These are phyloP conservation scores for Withania somnifera DNA, from an alignment of 305 asterid species.

Conservation along the genomic window DNA sequence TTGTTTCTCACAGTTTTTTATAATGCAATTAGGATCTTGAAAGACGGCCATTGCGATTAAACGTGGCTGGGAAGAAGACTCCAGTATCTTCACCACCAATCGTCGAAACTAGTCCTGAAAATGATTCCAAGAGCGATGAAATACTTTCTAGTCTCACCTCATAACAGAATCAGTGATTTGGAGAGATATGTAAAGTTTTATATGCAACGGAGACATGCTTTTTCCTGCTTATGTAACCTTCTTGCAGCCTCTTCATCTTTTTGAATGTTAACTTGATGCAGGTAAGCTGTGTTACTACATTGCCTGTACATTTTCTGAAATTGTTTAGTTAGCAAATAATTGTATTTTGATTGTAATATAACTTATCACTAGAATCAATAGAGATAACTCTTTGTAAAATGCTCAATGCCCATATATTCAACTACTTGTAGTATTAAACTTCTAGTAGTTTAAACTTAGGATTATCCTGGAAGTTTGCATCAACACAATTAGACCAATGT, in stretches of 20 bases:
- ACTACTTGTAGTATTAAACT: not conserved
- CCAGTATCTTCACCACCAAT: constrained; percentile 22
- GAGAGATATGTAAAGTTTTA: not conserved
- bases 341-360: not conserved
- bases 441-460: not conserved
- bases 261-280: not conserved
- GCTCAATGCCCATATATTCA: not conserved
- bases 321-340: not conserved
- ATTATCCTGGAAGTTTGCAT: not conserved
- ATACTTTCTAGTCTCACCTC: constrained; percentile 21
- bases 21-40: constrained; percentile 49
- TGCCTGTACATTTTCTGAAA: not conserved
- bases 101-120: constrained; percentile 14
- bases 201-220: not conserved
- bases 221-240: not conserved
- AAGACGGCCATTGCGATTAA: constrained; percentile 69
- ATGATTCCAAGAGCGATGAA: constrained; percentile 23
- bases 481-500: not conserved
- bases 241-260: no score
- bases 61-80: constrained; percentile 40
- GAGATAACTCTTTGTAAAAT: not conserved
- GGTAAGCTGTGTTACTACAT: not conserved
- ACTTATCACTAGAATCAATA: not conserved
- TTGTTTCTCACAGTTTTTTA: constrained; percentile 4
- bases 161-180: not conserved